Base-by-base conservation (phyloP, 2,329 filamentous ascomycete species). In the Colletotrichum plurivorum region DNA sequence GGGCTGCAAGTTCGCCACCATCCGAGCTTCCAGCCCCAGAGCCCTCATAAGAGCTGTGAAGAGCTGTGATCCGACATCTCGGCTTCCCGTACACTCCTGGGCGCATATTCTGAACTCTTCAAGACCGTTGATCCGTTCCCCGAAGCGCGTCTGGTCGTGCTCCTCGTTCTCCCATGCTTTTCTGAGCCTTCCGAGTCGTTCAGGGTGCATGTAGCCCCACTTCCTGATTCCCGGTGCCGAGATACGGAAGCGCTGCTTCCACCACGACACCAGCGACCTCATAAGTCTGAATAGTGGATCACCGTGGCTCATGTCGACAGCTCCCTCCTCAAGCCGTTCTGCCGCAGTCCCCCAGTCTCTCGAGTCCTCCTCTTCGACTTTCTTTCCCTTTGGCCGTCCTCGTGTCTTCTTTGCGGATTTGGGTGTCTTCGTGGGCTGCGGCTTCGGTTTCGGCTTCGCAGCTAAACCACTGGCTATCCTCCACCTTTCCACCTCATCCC, bases 41-140 rank as follows among this genome's bases (percentile, higher is more conserved):
- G 91, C 94, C 72, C 96, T 87, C 22, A 98, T 78, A 8, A 99
- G 82, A 3, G 94, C 93, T 0, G 94, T 97, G 72, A 98, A 98
- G 0, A 99, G 85, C 76, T 98, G 95, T 0, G 93, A 92, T 0
- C 94, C 95, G 3, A 96, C 86, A 78, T 98, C 96, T 71, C 95
- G 88, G 69, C 94, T 98, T 1, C 96, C 96, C 69, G 90, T 84
- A 74, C 93, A 94, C 39, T 83, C 82, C 71, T 88, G 88, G 2
- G 95, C 95, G 56, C 86, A 84, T 22, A 86, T 81, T 43, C 91
- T 89, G 70, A 98, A 95, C 5, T 90, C 89, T 1, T 90, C 84
- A 0, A 95, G 75, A 60, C 84, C 83, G n/a, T 82, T 80, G 2
- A 98, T 88, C 13, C 88, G 87, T 80, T 98, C 96, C 1, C 95